phyloP scores from a whole-genome alignment of 768 basidiomycete species.

The Tulasnella sp. region DNA sequence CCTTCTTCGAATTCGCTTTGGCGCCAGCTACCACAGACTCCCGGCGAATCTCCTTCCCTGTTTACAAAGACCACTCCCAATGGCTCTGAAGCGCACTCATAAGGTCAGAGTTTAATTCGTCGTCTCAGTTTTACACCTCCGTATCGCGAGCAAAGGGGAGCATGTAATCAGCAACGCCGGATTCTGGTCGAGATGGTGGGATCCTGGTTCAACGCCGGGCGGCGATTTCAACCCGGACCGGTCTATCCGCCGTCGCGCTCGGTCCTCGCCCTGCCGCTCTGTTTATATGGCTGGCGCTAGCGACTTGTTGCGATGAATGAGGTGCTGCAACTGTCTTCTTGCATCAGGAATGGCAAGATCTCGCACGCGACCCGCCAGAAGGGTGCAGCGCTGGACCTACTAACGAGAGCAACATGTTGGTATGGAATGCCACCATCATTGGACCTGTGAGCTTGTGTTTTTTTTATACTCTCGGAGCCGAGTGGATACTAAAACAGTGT shows the following conservation, averaged over 20 bases:
- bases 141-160: no score
- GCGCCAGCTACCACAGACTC: no score
- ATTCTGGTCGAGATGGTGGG: no score
- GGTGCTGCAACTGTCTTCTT: neutral
- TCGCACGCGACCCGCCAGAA: constrained; percentile 98
- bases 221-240: no score
- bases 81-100: no score
- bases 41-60: no score
- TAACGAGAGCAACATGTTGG: constrained; percentile 92
- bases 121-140: no score
- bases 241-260: neutral
- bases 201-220: no score
- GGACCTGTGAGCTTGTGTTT: constrained; percentile 73
- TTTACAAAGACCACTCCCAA: no score
- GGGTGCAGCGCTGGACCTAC: constrained; percentile 99
- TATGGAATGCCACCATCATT: constrained; percentile 99
- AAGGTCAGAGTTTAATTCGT: no score
- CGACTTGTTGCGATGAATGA: neutral
- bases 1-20: no score
- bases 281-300: neutral
- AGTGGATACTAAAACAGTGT: neutral
- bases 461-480: neutral
- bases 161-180: no score
- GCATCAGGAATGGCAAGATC: constrained; percentile 92
- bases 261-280: neutral